Conservation (phyloP, 2,329 filamentous ascomycete genomes). For the Claviceps spartinae region DNA sequence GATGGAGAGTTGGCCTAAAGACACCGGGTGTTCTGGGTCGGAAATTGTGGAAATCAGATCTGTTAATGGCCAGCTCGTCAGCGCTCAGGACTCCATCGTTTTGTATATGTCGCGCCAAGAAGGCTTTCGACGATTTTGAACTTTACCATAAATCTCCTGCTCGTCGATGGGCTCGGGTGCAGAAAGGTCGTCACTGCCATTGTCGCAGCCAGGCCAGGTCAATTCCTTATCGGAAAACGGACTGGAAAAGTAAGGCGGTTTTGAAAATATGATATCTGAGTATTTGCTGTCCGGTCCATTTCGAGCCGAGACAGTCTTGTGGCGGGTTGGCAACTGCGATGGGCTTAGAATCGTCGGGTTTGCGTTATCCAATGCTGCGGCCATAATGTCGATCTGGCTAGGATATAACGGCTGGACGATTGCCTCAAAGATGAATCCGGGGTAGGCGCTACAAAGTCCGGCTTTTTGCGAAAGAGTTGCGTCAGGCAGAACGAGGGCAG, state of each 20-base stretch:
- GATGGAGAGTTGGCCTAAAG: slow-evolving; percentile 82
- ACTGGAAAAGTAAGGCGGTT: slow-evolving; percentile 28
- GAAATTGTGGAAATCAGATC: slow-evolving; percentile 91
- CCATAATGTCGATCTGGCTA: slow-evolving; percentile 8
- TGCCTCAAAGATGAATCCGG: no score
- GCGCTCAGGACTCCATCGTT: no score
- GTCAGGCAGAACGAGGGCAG: neutral
- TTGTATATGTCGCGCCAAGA: neutral
- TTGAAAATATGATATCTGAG: slow-evolving; percentile 31
- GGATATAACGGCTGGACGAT: no score
- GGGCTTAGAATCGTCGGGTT: slow-evolving; percentile 87
- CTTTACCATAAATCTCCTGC: slow-evolving; percentile 84
- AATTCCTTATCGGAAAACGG: slow-evolving; percentile 25
- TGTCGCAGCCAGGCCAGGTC: slow-evolving; percentile 20
- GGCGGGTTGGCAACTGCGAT: slow-evolving; percentile 75
- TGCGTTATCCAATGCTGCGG: slow-evolving; percentile 49
- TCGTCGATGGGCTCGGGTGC: slow-evolving; percentile 78
- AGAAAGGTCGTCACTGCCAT: slow-evolving; percentile 40
- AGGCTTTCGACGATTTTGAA: neutral
- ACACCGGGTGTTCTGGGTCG: slow-evolving; percentile 91
- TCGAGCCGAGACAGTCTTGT: slow-evolving; percentile 33
- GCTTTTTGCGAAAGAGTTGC: no score
- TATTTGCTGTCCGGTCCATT: slow-evolving; percentile 34
- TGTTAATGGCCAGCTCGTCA: slow-evolving; percentile 19
- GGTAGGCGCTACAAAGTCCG: neutral